Percentiles rank a stretch among this genome's conserved stretches.
phyloP scores from a whole-genome alignment of 2,329 filamentous ascomycete genomes.

The Aspergillus fructus region DNA sequence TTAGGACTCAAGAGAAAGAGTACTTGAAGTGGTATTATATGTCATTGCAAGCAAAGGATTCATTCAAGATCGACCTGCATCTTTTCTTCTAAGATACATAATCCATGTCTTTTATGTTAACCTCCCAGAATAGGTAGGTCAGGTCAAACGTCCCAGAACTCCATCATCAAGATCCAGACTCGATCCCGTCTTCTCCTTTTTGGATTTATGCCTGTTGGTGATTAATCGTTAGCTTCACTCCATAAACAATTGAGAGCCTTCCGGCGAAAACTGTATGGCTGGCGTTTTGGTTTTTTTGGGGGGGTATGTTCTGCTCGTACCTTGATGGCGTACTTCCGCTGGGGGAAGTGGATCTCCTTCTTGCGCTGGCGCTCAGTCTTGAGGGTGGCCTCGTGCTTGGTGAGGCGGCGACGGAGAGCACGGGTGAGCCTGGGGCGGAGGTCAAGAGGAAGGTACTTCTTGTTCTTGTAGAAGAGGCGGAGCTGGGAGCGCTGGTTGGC shows the following conservation, averaged over 20 bases:
- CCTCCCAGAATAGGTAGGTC: slow-evolving; percentile 23
- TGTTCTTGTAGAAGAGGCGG: slow-evolving; percentile 99
- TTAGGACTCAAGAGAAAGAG: not conserved
- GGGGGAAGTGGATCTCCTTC: slow-evolving; percentile 92
- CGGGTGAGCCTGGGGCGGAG: slow-evolving; percentile 98
- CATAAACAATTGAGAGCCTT: not conserved
- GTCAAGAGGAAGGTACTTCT: slow-evolving; percentile 99
- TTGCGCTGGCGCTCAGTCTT: slow-evolving; percentile 95
- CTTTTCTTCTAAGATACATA: slow-evolving; percentile 40
- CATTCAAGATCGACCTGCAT: slow-evolving; percentile 39
- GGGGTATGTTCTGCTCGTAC: slow-evolving; percentile 49
- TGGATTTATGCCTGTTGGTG: slow-evolving; percentile 31
- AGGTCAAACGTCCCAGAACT: slow-evolving; percentile 37
- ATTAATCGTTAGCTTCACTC: slow-evolving; percentile 9
- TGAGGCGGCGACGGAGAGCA: slow-evolving; percentile 93
- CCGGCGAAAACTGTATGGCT: not conserved
- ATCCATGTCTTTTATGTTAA: slow-evolving; percentile 34
- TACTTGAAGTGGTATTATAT: slow-evolving; percentile 8
- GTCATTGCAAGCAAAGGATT: slow-evolving; percentile 41
- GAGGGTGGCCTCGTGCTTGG: slow-evolving; percentile 81
- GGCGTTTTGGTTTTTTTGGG: not conserved
- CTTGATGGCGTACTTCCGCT: slow-evolving; percentile 99
- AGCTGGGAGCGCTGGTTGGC: slow-evolving; percentile 98
- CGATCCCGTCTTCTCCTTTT: slow-evolving; percentile 16
- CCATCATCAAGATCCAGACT: slow-evolving; percentile 37